These are phyloP conservation scores for Aspergillus mulundensis DNA, from an alignment of 495 filamentous ascomycete genomes.

Conservation along the genomic window DNA sequence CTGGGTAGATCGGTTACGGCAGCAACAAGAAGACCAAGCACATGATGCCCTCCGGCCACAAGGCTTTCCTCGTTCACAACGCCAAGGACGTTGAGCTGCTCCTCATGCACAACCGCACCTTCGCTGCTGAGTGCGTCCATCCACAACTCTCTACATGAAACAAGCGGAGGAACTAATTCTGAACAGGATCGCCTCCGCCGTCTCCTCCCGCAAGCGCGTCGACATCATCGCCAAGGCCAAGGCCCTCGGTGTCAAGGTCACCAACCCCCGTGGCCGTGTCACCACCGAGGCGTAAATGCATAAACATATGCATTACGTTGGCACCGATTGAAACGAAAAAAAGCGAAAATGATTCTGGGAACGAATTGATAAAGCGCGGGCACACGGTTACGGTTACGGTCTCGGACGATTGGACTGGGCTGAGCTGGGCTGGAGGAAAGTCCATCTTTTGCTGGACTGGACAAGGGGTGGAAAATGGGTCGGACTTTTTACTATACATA, in stretches of 20 bases:
- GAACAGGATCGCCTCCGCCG: conserved; percentile 85
- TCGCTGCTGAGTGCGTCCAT: conserved; percentile 86
- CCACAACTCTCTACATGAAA: neutral
- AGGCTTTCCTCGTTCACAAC: conserved; percentile 99
- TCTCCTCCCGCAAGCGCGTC: conserved; percentile 97
- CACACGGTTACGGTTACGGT: neutral
- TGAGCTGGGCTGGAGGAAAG: neutral
- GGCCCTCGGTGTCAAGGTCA: conserved; percentile 97
- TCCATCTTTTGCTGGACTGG: neutral
- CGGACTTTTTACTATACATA: conserved; percentile 1
- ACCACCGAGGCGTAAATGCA: conserved; percentile 86
- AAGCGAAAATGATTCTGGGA: conserved; percentile 4
- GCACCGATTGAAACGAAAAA: conserved; percentile 16
- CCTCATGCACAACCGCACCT: conserved; percentile 99
- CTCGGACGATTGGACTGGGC: neutral
- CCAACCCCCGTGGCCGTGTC: conserved; percentile 97
- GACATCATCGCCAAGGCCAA: conserved; percentile 95
- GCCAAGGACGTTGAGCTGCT: conserved; percentile 90
- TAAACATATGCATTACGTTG: conserved; percentile 51
- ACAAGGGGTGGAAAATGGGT: neutral
- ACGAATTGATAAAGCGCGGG: conserved; percentile 4
- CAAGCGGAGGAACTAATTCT: neutral
- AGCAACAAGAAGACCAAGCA: conserved; percentile 98
- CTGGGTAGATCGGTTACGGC: conserved; percentile 84
- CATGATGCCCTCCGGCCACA: conserved; percentile 98